phyloP scores from a whole-genome alignment of 2,329 filamentous ascomycete species.

The Stylonectria norvegica region DNA sequence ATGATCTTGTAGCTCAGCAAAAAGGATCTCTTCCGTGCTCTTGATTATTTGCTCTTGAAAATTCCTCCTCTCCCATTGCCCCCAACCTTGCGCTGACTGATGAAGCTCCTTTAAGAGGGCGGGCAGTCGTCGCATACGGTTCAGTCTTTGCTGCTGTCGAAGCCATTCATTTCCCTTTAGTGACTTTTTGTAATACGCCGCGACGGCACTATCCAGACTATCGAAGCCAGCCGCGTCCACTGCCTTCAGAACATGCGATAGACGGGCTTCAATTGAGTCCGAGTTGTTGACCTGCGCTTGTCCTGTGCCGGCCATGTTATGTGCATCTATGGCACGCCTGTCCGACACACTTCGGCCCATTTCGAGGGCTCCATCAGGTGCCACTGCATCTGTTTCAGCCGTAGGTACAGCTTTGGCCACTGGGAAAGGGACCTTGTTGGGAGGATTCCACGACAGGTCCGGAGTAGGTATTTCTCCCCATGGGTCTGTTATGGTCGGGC shows the following conservation, averaged over 20 bases:
- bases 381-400: not conserved
- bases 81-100: not conserved
- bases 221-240: not conserved
- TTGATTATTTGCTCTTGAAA: conserved; percentile 1
- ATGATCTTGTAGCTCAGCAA: not conserved
- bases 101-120: not conserved
- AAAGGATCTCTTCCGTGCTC: not conserved
- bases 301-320: not conserved
- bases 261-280: not conserved
- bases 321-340: not conserved
- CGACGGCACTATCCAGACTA: not conserved
- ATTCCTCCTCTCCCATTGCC: not conserved
- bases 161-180: not conserved
- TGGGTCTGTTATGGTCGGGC: not conserved
- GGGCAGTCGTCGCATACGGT: not conserved
- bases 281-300: not conserved
- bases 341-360: not conserved
- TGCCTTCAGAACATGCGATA: not conserved
- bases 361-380: not conserved
- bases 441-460: not conserved
- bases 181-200: not conserved
- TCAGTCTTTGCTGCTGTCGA: not conserved
- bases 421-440: not conserved
- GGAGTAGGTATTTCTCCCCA: not conserved
- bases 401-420: not conserved